Conservation (phyloP, 257 asterid genomes). For the Cynanchum wilfordii region DNA sequence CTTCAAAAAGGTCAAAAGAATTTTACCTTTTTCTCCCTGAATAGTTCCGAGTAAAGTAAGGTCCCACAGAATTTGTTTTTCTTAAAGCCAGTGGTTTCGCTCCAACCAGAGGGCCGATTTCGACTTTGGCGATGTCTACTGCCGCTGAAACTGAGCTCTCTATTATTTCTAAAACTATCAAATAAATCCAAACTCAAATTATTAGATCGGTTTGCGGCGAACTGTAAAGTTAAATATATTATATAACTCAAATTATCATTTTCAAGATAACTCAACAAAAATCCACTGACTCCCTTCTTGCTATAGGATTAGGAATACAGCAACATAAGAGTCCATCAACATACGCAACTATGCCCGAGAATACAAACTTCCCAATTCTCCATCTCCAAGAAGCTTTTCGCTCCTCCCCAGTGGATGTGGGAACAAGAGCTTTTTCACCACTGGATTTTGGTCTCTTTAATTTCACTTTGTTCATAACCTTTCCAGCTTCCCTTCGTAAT, state of each 20-base stretch:
- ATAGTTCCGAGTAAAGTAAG: not conserved
- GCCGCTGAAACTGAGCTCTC: not conserved
- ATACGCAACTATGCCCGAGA: conserved; percentile 86
- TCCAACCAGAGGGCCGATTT: not conserved
- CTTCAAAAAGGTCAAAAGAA: too few species aligned
- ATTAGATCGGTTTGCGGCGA: not conserved
- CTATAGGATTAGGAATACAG: conserved; percentile 80
- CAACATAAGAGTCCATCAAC: conserved; percentile 89
- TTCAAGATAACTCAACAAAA: conserved; percentile 78
- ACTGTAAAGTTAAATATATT: not conserved
- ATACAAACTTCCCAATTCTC: conserved; percentile 74
- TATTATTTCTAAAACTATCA: too few species aligned
- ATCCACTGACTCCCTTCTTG: conserved; percentile 94
- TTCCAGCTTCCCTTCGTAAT: conserved; percentile 74
- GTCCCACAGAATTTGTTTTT: conserved; percentile 2
- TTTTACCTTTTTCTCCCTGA: not conserved
- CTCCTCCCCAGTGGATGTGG: conserved; percentile 25
- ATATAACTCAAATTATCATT: too few species aligned
- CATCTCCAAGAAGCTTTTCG: conserved; percentile 55
- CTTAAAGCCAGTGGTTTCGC: conserved; percentile 2
- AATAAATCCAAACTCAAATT: conserved; percentile 18
- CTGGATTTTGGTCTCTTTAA: conserved; percentile 42
- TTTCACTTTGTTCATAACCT: conserved; percentile 47
- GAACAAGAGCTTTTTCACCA: conserved; percentile 35
- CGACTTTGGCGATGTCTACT: not conserved